Evolutionary conservation across 1,284 basidiomycete species (phyloP).

Genomic region (Moesziomyces globuligerus): DNA sequence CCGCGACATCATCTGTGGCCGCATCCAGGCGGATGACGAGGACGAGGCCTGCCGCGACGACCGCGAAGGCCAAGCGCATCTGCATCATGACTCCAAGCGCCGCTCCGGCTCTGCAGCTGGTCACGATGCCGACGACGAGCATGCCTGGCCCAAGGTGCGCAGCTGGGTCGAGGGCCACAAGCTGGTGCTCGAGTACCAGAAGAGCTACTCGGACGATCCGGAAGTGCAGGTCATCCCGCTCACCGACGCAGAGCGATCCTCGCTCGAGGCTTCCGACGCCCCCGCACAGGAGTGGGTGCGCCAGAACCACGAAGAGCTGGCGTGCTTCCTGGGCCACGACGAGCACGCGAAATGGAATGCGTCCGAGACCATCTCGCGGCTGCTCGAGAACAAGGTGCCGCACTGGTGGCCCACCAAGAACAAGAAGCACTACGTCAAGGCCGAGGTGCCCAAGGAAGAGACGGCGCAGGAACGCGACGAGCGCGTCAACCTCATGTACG

Average conservation of each 20-base stretch:
- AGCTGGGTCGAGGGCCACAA: conserved; percentile 64
- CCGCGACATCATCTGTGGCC: conserved; percentile 44
- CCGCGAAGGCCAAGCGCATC: conserved; percentile 35
- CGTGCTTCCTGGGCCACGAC: conserved; percentile 41
- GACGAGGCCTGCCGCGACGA: conserved; percentile 38
- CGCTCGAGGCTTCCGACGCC: conserved; percentile 32
- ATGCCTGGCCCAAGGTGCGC: conserved; percentile 49
- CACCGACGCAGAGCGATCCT: conserved; percentile 47
- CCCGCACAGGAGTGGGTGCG: conserved; percentile 56
- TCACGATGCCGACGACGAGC: conserved; percentile 22
- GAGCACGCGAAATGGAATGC: conserved; percentile 47
- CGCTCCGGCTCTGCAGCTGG: not conserved
- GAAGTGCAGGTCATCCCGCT: conserved; percentile 58
- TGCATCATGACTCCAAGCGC: conserved; percentile 1
- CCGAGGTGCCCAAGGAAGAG: conserved; percentile 36
- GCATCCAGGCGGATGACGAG: conserved; percentile 34
- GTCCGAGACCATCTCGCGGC: conserved; percentile 31
- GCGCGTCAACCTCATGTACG: conserved; percentile 41
- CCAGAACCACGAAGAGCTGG: conserved; percentile 47
- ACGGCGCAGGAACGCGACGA: conserved; percentile 35
- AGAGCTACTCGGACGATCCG: conserved; percentile 50
- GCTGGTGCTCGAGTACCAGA: conserved; percentile 61
- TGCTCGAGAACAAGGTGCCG: conserved; percentile 47
- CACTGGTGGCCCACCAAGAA: conserved; percentile 37
- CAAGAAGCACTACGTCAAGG: conserved; percentile 38